Conservation (phyloP, 2,329 filamentous ascomycete genomes). For the Triangularia setosa region DNA sequence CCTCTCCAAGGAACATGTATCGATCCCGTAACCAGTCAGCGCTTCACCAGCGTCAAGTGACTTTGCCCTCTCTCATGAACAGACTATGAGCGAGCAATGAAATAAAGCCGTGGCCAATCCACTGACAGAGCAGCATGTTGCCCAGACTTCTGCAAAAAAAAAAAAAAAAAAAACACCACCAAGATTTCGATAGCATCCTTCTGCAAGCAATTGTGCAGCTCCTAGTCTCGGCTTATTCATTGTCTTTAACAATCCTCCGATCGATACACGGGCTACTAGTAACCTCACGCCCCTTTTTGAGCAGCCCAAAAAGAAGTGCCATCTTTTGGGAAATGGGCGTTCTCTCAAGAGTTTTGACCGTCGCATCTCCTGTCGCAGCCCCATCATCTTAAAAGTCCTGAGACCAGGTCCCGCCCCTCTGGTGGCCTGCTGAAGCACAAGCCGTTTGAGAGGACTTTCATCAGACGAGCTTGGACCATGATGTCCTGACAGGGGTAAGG, state of each 20-base stretch:
- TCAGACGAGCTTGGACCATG: constrained; percentile 16
- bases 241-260: not conserved
- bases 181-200: not conserved
- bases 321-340: not conserved
- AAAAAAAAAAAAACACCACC: constrained; percentile 2
- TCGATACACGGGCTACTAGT: not conserved
- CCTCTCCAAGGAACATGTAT: constrained; percentile 18
- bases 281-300: not conserved
- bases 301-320: not conserved
- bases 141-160: not conserved
- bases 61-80: constrained; percentile 4
- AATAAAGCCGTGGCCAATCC: constrained; percentile 3
- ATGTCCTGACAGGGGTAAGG: not conserved
- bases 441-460: constrained; percentile 27
- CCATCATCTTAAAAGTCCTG: constrained; percentile 24
- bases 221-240: not conserved
- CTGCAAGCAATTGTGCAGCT: constrained; percentile 1
- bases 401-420: constrained; percentile 25
- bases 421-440: constrained; percentile 29
- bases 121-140: not conserved
- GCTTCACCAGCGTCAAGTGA: constrained; percentile 25
- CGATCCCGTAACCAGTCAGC: constrained; percentile 24
- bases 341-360: constrained; percentile 9
- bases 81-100: not conserved
- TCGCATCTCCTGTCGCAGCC: constrained; percentile 8